Base-by-base conservation (phyloP, 176 grass and related monocot species). In the Triticum turgidum region DNA sequence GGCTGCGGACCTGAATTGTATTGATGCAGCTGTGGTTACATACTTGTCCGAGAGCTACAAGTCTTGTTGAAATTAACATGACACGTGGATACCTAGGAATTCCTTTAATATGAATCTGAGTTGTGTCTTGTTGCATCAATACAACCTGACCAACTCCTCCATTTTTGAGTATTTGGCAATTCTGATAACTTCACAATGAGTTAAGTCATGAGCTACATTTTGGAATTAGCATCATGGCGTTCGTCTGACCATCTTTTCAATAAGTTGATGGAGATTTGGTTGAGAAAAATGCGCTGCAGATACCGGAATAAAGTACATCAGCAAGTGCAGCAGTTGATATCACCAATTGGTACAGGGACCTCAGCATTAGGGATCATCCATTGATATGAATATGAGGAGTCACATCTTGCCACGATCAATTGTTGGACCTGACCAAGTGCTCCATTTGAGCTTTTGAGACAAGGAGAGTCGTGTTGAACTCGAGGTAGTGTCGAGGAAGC, bases 201-300 rank as follows among this genome's bases (percentile, higher is more conserved):
- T 27, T 65, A 56, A 77, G 38, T 52, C 9, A 30, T 49, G 15
- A 12, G 70, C 18, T 71, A 65, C 41, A 63, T 52, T 84, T 77
- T 72, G 69, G 63, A 71, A 41, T 59, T 85, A 81, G 86, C 69
- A 27, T 33, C 73, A 76, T 61, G 76, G 22, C 67, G 56, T 65
- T 58, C 65, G 24, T 25, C 44, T 51, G 18, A 74, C 84, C 76
- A 80, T 89, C 59, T 77, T 66, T 38, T 61, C 49, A 77, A 69
- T 29, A 68, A 81, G 7, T 77, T 82, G 85, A 64, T 86, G 56
- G 81, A 39, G 37, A 7, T 52, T 76, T 15, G 51, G 39, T 77
- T 82, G 69, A 25, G 63, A 72, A 76, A 84, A 52, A 20, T 14
- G 64, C 6, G 63, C 3, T 82, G 30, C 18, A 41, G 18, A 69